Base-by-base conservation (phyloP, 164 flowering plant species). In the Amborella trichopoda region DNA sequence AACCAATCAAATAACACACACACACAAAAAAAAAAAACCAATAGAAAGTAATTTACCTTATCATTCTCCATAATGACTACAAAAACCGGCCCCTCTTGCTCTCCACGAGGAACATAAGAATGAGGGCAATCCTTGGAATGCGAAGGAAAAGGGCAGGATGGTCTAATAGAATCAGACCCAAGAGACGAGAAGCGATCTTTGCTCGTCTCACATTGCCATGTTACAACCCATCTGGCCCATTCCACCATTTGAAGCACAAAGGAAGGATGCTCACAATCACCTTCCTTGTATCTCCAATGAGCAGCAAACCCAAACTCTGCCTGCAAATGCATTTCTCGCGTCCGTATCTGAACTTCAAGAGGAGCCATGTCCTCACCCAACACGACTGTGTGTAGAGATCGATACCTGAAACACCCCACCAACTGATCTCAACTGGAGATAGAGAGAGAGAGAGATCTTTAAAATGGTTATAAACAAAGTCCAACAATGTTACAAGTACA, bases 221-320 rank as follows among this genome's bases (percentile, higher is more conserved):
- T 70, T 45, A 81, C 67, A 19, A 72, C 90, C 99, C 99, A 83
- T 28, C 93, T 62, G 1, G 95, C 99, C 96, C 95, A 87, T 61
- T 91, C 95, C 46, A 91, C 96, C 99, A 81, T 87, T 56, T 87
- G 94, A 62, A 87, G 81, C 61, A 83, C 88, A 63, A 64, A 91
- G 1, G 82, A 70, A 1, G 95, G 72, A 56, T 81, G 68, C 58
- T 69, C 45, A 47, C 80, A 63, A 43, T 77, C 96, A 42, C 86
- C 81, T 61, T 91, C 99, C 62, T 91, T 91, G 70, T 91, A 91
- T 52, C 90, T 81, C 99, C 99, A 91, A 48, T 91, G 99, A 44
- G 99, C 93, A 19, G 99, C 99, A 68, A 91, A 72, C 40, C 99
- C 99, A 73, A 67, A 80, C 64, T 91, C 99, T 5, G 99, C 96